A percentile compares a stretch with the other conserved stretches of the same genome.
Conservation (phyloP, 805 yeast species). For the Candida manassasensis region DNA sequence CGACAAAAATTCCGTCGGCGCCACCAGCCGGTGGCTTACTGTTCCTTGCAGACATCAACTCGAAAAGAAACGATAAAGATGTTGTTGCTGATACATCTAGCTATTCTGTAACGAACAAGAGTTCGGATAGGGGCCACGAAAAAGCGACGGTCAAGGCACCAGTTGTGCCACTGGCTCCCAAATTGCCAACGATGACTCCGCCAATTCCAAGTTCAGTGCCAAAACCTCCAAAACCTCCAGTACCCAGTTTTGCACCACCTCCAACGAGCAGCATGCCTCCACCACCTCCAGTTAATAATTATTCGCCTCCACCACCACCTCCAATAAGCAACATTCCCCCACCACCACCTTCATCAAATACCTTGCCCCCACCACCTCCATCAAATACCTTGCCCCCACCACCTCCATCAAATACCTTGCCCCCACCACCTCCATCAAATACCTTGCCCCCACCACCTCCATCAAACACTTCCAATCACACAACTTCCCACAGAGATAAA, state of each 20-base stretch:
- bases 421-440: slow-evolving; percentile 19
- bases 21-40: slow-evolving; percentile 44
- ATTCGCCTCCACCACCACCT: slow-evolving; percentile 18
- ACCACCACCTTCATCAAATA: slow-evolving; percentile 11
- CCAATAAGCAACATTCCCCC: slow-evolving; percentile 8
- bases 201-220: slow-evolving; percentile 10
- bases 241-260: slow-evolving; percentile 3
- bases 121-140: no score
- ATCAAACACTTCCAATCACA: slow-evolving; percentile 9
- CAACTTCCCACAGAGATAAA: slow-evolving; percentile 12
- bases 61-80: slow-evolving; percentile 46
- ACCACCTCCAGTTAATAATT: slow-evolving; percentile 12
- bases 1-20: slow-evolving; percentile 11
- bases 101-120: slow-evolving; percentile 16
- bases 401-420: slow-evolving; percentile 14
- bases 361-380: slow-evolving; percentile 26
- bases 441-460: slow-evolving; percentile 17
- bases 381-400: slow-evolving; percentile 19
- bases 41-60: slow-evolving; percentile 54
- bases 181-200: slow-evolving; percentile 9
- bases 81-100: slow-evolving; percentile 35
- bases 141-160: no score
- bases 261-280: slow-evolving; percentile 8
- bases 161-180: slow-evolving; percentile 14
- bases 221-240: slow-evolving; percentile 11